phyloP scores from a whole-genome alignment of 371 early-diverging fungal species.

The Mortierella sp. region DNA sequence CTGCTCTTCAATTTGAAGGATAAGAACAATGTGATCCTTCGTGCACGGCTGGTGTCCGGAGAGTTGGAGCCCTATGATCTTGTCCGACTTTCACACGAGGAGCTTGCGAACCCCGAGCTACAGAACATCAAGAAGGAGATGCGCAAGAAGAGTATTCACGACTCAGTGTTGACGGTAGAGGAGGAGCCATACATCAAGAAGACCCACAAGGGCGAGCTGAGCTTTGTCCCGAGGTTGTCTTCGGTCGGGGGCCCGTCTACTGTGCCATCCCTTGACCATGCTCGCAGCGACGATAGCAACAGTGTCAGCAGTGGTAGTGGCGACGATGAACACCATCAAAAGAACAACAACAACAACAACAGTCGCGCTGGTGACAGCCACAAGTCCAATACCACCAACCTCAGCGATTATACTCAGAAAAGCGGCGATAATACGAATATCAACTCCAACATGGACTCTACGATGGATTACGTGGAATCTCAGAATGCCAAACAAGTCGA shows the following conservation, averaged over 20 bases:
- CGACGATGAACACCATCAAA: background rate
- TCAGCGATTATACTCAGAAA: background rate
- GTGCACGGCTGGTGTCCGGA: conserved; percentile 75
- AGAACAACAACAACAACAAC: background rate
- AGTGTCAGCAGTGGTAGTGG: conserved; percentile 3
- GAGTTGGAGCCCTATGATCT: conserved; percentile 71
- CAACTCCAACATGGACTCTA: conserved; percentile 4
- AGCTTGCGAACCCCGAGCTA: conserved; percentile 83
- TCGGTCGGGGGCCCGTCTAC: conserved; percentile 5
- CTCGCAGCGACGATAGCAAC: background rate
- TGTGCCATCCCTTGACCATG: background rate
- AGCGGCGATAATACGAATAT: background rate
- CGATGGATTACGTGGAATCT: background rate
- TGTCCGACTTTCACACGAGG: conserved; percentile 80
- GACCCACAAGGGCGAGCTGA: conserved; percentile 82
- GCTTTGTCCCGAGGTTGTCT: conserved; percentile 57
- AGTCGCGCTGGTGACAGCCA: background rate
- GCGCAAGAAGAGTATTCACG: conserved; percentile 71
- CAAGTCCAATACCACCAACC: background rate
- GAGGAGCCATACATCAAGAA: conserved; percentile 74
- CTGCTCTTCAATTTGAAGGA: conserved; percentile 84
- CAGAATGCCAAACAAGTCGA: conserved; percentile 10
- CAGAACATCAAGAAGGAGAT: conserved; percentile 72
- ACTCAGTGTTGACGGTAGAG: conserved; percentile 71
- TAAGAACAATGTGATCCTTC: conserved; percentile 77